A percentile compares a stretch with the other conserved stretches of the same genome.
Evolutionary conservation across 2,329 filamentous ascomycete species (phyloP).

Genomic region (Neopestalotiopsis sp.): DNA sequence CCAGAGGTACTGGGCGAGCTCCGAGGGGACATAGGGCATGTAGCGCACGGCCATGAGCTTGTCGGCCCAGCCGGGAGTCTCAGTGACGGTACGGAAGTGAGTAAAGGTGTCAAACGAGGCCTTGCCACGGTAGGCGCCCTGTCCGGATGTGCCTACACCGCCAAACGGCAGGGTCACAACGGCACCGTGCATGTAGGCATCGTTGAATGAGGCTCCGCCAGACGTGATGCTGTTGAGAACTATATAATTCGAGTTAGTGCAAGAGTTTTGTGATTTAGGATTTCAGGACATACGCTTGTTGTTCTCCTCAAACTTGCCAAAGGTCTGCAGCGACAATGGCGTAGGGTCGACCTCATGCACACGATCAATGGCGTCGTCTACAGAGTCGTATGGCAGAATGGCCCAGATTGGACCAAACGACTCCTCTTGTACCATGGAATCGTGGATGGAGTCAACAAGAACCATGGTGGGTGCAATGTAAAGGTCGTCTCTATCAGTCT

Average conservation of each 20-base stretch:
- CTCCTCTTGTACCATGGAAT: conserved; percentile 82
- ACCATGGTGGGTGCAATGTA: conserved; percentile 95
- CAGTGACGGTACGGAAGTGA: conserved; percentile 58
- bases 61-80: conserved; percentile 72
- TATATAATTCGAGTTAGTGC: conserved; percentile 31
- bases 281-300: conserved; percentile 63
- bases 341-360: conserved; percentile 84
- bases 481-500: conserved; percentile 77
- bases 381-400: conserved; percentile 75
- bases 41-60: conserved; percentile 70
- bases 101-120: conserved; percentile 68
- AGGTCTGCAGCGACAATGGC: conserved; percentile 83
- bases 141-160: conserved; percentile 80
- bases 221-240: conserved; percentile 69
- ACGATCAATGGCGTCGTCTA: conserved; percentile 86
- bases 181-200: conserved; percentile 71
- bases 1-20: conserved; percentile 51
- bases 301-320: conserved; percentile 81
- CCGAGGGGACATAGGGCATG: conserved; percentile 61
- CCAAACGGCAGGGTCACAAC: conserved; percentile 80
- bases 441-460: conserved; percentile 75
- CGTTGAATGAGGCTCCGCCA: conserved; percentile 72
- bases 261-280: background rate
- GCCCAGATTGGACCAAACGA: conserved; percentile 93
- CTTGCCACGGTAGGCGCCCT: conserved; percentile 78